Evolutionary conservation across 169 alveolate genomes (phyloP), one percentile per base, ranked within the genome.

Genomic region (Perkinsus olseni): DNA sequence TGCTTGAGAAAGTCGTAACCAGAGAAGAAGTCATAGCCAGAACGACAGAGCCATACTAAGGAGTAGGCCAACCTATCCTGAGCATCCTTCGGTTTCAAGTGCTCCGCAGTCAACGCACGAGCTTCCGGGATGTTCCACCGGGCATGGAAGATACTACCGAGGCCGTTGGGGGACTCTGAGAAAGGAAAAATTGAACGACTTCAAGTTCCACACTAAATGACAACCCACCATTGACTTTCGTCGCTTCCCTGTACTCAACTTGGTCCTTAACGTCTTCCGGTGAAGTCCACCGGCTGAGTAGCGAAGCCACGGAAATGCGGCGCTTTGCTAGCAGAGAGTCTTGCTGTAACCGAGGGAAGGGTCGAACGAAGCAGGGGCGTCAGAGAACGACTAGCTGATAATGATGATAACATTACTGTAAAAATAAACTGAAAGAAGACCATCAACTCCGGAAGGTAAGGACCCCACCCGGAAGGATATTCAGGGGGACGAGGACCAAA

Each of bases 41-140:
- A 38, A 36, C 97, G 93, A 39, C 95, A 37, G 40, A 93, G 93
- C 39, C 94, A 28, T 36, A 96, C 94, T 45, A 93, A 74, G 39
- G 91, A 74, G 48, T 94, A 93, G 10, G 98, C 96, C 74, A 95
- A 91, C 48, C 93, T 92, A 91, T 96, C 98, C 74, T 95, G 95
- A 45, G 94, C 82, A 17, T 93, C 93, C 20, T 40, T 91, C 21
- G 97, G 97, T 24, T 62, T 62, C 82, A 62, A 28, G 17, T 62
- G 82, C 34, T 62, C 37, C 1, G 37, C 36, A 28, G 82, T 24
- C 31, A 62, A 6, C 8, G 82, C 82, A 0, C 82, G 82, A 62
- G 82, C 82, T 13, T 8, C 31, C 8, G 82, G 82, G 13, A 62
- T 62, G 82, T 28, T 24, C 82, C 82, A 62, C 8, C 82, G 82